A percentile compares a stretch with the other conserved stretches of the same genome.
Evolutionary conservation across 2,329 filamentous ascomycete species (phyloP).

Genomic region (Colletotrichum viniferum): DNA sequence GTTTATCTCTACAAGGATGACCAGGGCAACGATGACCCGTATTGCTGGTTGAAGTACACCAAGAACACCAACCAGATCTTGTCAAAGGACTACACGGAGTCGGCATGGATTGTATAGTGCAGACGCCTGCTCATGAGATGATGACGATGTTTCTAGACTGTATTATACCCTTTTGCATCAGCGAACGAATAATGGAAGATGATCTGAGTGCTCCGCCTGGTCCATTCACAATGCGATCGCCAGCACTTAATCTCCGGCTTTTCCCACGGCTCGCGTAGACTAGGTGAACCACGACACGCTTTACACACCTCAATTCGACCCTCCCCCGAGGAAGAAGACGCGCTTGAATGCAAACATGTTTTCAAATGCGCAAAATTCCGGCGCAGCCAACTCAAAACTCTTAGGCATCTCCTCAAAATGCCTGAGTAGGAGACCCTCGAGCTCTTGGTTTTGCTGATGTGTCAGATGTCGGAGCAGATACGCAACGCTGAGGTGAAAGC

Average conservation of each 20-base stretch:
- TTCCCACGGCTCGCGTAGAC: no score
- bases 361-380: constrained; percentile 29
- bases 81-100: constrained; percentile 6
- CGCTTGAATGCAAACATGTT: constrained; percentile 28
- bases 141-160: background rate
- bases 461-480: constrained; percentile 26
- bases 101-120: constrained; percentile 8
- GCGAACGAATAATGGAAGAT: background rate
- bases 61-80: constrained; percentile 1
- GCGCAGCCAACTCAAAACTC: constrained; percentile 24
- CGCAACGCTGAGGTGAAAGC: constrained; percentile 27
- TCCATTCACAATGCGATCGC: background rate
- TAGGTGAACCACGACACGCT: no score
- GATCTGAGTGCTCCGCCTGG: background rate
- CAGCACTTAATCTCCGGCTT: background rate
- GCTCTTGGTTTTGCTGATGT: constrained; percentile 16
- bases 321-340: constrained; percentile 11
- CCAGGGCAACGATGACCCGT: background rate
- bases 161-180: background rate
- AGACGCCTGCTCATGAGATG: background rate
- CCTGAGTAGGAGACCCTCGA: constrained; percentile 15
- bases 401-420: constrained; percentile 19
- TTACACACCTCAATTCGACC: background rate
- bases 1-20: constrained; percentile 6
- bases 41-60: constrained; percentile 18